These are phyloP conservation scores for Didymella pinodella DNA, from an alignment of 2,329 filamentous ascomycete genomes.

Conservation along the genomic window DNA sequence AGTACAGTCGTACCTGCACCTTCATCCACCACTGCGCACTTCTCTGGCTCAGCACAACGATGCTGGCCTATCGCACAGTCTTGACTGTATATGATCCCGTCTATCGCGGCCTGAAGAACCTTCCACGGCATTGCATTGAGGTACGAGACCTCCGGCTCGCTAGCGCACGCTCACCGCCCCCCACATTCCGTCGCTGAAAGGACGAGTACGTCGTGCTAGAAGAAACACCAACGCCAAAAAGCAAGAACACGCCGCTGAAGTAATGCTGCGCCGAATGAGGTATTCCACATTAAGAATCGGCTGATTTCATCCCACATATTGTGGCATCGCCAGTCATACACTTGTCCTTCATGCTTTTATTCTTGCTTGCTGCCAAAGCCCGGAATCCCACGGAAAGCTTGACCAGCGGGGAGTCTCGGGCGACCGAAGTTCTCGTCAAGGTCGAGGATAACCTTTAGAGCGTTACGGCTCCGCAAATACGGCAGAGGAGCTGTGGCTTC, in stretches of 20 bases:
- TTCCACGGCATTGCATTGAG: slow-evolving; percentile 24
- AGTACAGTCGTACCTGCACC: slow-evolving; percentile 5
- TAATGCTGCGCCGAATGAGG: slow-evolving; percentile 32
- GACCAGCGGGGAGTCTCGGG: slow-evolving; percentile 63
- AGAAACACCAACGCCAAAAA: slow-evolving; percentile 36
- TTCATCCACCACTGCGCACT: slow-evolving; percentile 8
- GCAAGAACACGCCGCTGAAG: slow-evolving; percentile 37
- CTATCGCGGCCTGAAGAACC: slow-evolving; percentile 27
- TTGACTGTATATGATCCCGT: slow-evolving; percentile 25
- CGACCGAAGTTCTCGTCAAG: slow-evolving; percentile 92
- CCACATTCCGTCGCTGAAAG: slow-evolving; percentile 29
- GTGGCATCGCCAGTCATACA: slow-evolving; percentile 29
- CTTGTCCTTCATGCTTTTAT: slow-evolving; percentile 28
- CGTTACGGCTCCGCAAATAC: slow-evolving; percentile 81
- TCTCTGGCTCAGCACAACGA: slow-evolving; percentile 3
- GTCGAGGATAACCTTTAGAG: slow-evolving; percentile 93
- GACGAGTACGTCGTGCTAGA: slow-evolving; percentile 27
- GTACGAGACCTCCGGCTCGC: slow-evolving; percentile 27
- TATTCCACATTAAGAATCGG: slow-evolving; percentile 29
- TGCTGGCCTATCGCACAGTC: slow-evolving; percentile 35
- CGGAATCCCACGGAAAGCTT: slow-evolving; percentile 47
- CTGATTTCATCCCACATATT: slow-evolving; percentile 45
- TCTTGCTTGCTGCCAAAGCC: slow-evolving; percentile 47
- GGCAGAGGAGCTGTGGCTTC: slow-evolving; percentile 70
- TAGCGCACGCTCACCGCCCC: slow-evolving; percentile 17